These are phyloP conservation scores for Dactylorhiza incarnata DNA, from an alignment of 106 monocot genomes.

Conservation along the genomic window DNA sequence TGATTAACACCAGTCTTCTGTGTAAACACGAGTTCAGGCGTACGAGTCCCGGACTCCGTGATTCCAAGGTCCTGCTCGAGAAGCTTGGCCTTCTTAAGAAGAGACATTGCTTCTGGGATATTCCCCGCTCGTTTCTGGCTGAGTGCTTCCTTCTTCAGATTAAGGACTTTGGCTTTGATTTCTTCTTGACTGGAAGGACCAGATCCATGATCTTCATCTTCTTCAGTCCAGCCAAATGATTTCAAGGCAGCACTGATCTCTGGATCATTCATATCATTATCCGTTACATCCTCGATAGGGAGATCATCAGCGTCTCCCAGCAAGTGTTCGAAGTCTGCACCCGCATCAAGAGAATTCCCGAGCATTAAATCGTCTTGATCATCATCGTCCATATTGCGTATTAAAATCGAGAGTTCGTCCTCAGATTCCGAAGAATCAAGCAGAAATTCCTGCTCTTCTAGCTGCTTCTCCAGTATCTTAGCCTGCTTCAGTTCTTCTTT, in stretches of 20 bases:
- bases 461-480: slow-evolving; percentile 78
- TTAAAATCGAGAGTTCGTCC: slow-evolving; percentile 72
- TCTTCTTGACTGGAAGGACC: slow-evolving; percentile 27
- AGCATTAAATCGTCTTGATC: slow-evolving; percentile 39
- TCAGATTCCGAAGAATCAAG: slow-evolving; percentile 77
- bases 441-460: slow-evolving; percentile 85
- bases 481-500: slow-evolving; percentile 98
- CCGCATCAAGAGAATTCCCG: slow-evolving; percentile 14
- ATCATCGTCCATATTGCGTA: slow-evolving; percentile 58
- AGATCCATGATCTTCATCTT: slow-evolving; percentile 28
- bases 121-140: slow-evolving; percentile 68
- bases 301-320: slow-evolving; percentile 38
- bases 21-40: slow-evolving; percentile 6
- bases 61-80: slow-evolving; percentile 60
- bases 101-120: slow-evolving; percentile 51
- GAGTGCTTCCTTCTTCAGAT: slow-evolving; percentile 74
- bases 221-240: slow-evolving; percentile 92
- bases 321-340: slow-evolving; percentile 36
- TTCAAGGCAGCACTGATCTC: slow-evolving; percentile 67
- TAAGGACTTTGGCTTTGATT: slow-evolving; percentile 36
- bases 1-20: slow-evolving; percentile 9
- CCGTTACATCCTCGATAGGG: slow-evolving; percentile 53
- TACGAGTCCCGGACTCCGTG: slow-evolving; percentile 14
- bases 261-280: slow-evolving; percentile 93
- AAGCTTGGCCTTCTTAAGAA: slow-evolving; percentile 84